Conservation (phyloP, 345 rosid genomes). For the Sapria himalayana region DNA sequence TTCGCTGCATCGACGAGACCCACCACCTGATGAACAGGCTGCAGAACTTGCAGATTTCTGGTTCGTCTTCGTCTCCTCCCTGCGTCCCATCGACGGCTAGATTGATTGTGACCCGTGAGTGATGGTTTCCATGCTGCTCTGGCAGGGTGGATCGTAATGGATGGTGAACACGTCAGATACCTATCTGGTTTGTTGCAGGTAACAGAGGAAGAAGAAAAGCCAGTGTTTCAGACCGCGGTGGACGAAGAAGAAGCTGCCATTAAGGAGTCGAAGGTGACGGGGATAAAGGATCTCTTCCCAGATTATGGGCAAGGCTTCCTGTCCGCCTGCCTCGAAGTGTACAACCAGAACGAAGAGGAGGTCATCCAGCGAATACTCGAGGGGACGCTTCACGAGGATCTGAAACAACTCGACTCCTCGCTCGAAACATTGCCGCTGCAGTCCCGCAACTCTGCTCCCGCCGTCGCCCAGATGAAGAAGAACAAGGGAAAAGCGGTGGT, state of each 20-base stretch:
- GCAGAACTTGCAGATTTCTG: conserved; percentile 40
- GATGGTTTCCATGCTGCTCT: no score
- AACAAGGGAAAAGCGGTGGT: conserved; percentile 57
- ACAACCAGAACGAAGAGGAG: conserved; percentile 80
- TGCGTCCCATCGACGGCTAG: no score
- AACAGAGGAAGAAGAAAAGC: conserved; percentile 16
- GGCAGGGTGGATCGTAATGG: conserved; percentile 77
- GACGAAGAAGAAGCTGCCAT: conserved; percentile 52
- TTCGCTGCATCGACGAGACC: conserved; percentile 38
- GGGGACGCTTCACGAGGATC: conserved; percentile 70
- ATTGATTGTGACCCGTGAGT: no score
- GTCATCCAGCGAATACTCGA: conserved; percentile 90
- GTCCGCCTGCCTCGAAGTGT: conserved; percentile 72
- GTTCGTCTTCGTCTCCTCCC: no score
- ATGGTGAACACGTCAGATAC: conserved; percentile 63
- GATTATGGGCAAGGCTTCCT: conserved; percentile 68
- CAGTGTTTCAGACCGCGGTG: conserved; percentile 12
- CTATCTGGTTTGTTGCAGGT: conserved; percentile 40
- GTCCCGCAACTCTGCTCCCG: conserved; percentile 29
- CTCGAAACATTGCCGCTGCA: conserved; percentile 32
- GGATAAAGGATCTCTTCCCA: conserved; percentile 79
- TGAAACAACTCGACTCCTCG: conserved; percentile 40
- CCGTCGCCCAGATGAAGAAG: conserved; percentile 35
- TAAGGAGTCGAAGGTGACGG: conserved; percentile 69
- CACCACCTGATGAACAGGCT: conserved; percentile 35